These are phyloP conservation scores for Xylariaceae sp. DNA, from an alignment of 2,329 filamentous ascomycete genomes.

Conservation along the genomic window DNA sequence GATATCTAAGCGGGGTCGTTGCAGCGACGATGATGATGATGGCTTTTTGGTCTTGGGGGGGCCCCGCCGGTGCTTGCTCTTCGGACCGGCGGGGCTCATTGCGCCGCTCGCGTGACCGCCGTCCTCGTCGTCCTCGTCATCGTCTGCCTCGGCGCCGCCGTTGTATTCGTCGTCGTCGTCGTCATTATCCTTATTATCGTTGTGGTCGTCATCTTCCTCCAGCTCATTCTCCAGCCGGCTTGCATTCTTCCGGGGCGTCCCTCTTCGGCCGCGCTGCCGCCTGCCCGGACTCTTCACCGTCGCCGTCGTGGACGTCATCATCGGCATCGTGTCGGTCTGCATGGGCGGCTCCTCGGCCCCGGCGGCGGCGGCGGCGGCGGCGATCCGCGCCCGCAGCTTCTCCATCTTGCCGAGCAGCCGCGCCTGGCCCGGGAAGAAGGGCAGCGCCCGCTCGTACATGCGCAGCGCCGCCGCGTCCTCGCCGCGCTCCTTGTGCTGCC, in stretches of 20 bases:
- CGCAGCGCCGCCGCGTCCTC: constrained; percentile 71
- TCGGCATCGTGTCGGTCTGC: constrained; percentile 14
- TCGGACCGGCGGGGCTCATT: constrained; percentile 23
- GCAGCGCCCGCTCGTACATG: constrained; percentile 79
- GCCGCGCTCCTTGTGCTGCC: constrained; percentile 79
- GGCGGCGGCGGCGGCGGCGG: constrained; percentile 10
- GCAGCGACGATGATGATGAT: constrained; percentile 6
- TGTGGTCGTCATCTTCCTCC: constrained; percentile 33
- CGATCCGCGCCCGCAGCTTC: constrained; percentile 47
- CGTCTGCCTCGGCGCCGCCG: constrained; percentile 33
- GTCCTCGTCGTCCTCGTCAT: constrained; percentile 19
- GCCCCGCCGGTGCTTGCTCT: constrained; percentile 15
- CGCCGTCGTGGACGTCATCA: too few species aligned
- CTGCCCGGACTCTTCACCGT: too few species aligned
- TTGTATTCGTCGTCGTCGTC: constrained; percentile 29
- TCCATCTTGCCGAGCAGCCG: constrained; percentile 68
- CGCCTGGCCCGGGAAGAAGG: constrained; percentile 77
- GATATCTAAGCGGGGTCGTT: constrained; percentile 4
- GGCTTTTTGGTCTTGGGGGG: constrained; percentile 7
- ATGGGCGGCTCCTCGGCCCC: constrained; percentile 6
- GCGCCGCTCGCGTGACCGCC: constrained; percentile 32
- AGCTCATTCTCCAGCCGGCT: constrained; percentile 15
- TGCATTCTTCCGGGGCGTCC: constrained; percentile 25
- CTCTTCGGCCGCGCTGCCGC: too few species aligned
- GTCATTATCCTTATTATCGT: constrained; percentile 27